Evolutionary conservation across 2,329 filamentous ascomycete genomes (phyloP).

Genomic region (Plectosphaerella sp.): DNA sequence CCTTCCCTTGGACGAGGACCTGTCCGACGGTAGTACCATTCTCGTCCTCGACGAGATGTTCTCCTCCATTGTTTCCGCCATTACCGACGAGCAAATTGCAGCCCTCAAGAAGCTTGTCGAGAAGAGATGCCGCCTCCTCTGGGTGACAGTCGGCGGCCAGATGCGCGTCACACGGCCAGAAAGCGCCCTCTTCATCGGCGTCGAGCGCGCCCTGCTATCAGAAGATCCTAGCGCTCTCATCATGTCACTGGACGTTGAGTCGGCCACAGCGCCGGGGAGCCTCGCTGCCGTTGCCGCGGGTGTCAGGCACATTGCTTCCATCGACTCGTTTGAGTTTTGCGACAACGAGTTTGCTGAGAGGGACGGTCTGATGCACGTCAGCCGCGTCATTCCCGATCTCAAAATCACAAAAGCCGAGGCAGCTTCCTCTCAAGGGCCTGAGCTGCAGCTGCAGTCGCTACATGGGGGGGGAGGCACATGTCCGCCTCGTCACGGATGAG

Average conservation of each 20-base stretch:
- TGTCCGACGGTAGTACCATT: background rate
- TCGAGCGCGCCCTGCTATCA: background rate
- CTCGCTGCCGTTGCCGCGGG: too few species aligned
- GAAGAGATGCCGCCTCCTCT: conserved; percentile 14
- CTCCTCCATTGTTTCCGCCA: conserved; percentile 2
- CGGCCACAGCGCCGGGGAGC: background rate
- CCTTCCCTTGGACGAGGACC: too few species aligned
- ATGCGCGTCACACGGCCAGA: conserved; percentile 14
- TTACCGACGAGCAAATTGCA: conserved; percentile 13
- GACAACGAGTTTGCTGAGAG: conserved; percentile 22
- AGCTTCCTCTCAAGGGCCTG: too few species aligned
- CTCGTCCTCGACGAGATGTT: conserved; percentile 5
- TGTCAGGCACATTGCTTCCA: too few species aligned
- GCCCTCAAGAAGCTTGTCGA: conserved; percentile 14
- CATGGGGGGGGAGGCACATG: too few species aligned
- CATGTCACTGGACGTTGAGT: conserved; percentile 3
- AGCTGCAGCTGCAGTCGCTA: too few species aligned
- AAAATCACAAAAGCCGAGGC: conserved; percentile 7
- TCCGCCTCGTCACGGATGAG: too few species aligned
- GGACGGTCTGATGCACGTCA: conserved; percentile 16
- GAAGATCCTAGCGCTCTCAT: background rate
- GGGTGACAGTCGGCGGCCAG: conserved; percentile 20
- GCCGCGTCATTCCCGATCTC: conserved; percentile 17
- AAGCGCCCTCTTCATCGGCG: conserved; percentile 7
- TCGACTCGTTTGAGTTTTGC: background rate